phyloP scores from a whole-genome alignment of 495 filamentous ascomycete genomes.

The Neurospora tetrasperma region DNA sequence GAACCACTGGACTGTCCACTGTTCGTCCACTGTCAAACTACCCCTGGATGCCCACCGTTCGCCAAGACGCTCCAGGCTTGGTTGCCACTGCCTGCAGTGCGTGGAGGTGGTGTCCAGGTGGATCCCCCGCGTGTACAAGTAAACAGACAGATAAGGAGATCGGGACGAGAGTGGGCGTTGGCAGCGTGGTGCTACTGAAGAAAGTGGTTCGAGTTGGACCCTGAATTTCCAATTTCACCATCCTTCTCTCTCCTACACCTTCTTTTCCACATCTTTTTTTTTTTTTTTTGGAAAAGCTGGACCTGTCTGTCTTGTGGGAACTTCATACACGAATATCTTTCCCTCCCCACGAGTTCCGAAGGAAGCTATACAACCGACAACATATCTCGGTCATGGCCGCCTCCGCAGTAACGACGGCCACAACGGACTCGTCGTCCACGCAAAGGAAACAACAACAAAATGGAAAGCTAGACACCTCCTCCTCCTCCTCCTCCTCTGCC shows the following conservation, averaged over 20 bases:
- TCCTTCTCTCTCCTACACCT: neutral
- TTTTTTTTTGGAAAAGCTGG: neutral
- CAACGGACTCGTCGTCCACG: neutral
- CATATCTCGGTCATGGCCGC: neutral
- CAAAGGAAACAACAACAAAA: constrained; percentile 4
- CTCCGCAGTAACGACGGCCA: neutral
- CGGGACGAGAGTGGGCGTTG: too few species aligned
- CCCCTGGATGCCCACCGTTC: neutral
- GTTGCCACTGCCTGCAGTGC: neutral
- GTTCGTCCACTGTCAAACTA: neutral
- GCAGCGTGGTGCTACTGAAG: neutral
- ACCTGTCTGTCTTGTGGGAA: neutral
- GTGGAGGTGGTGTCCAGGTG: too few species aligned
- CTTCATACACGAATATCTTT: neutral
- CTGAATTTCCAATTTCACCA: neutral
- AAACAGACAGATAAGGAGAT: too few species aligned
- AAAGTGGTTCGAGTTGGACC: neutral
- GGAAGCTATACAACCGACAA: neutral
- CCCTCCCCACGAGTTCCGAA: neutral
- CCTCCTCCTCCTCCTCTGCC: neutral
- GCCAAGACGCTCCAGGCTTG: neutral
- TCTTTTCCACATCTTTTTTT: neutral
- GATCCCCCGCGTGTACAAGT: too few species aligned
- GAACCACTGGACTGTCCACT: neutral
- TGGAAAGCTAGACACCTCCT: neutral